Percentiles rank a stretch among this genome's conserved stretches.
Conservation (phyloP, 106 monocot genomes). For the Allium cepa region DNA sequence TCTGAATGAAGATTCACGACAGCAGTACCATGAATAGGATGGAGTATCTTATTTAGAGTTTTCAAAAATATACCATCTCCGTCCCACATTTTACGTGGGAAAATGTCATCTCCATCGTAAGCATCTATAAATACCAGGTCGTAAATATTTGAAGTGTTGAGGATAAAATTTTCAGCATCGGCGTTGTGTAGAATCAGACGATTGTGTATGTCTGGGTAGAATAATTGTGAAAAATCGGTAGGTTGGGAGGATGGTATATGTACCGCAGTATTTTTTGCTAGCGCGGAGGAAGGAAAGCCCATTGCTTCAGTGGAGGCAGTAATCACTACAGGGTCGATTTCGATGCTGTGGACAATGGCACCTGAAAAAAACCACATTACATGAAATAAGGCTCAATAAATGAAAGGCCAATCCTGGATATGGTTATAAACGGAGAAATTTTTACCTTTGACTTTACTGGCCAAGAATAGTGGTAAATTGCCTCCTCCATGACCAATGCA, state of each 20-base stretch:
- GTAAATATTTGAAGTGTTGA: conserved; percentile 23
- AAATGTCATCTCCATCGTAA: conserved; percentile 95
- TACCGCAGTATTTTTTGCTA: conserved; percentile 9
- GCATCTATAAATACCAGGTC: conserved; percentile 89
- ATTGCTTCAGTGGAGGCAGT: conserved; percentile 75
- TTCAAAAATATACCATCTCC: conserved; percentile 47
- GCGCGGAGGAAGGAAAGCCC: conserved; percentile 75
- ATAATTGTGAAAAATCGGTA: conserved; percentile 15
- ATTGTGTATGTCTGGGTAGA: conserved; percentile 42
- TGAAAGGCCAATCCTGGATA: not conserved
- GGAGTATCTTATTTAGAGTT: conserved; percentile 40
- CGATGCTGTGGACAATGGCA: conserved; percentile 69
- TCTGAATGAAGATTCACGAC: conserved; percentile 91
- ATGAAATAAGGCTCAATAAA: not conserved
- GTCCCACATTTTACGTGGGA: conserved; percentile 82
- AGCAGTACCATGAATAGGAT: conserved; percentile 77
- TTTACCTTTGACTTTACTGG: conserved; percentile 79
- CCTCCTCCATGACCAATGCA: conserved; percentile 98
- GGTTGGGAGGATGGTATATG: conserved; percentile 4
- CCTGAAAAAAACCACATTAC: conserved; percentile 30
- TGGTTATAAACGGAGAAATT: not conserved
- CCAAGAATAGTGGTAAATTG: conserved; percentile 77
- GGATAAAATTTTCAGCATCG: conserved; percentile 71
- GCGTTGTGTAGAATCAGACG: conserved; percentile 53
- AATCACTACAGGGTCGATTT: conserved; percentile 91